These are phyloP conservation scores for Aschersonia sp. DNA, from an alignment of 2,329 filamentous ascomycete genomes.

Conservation along the genomic window DNA sequence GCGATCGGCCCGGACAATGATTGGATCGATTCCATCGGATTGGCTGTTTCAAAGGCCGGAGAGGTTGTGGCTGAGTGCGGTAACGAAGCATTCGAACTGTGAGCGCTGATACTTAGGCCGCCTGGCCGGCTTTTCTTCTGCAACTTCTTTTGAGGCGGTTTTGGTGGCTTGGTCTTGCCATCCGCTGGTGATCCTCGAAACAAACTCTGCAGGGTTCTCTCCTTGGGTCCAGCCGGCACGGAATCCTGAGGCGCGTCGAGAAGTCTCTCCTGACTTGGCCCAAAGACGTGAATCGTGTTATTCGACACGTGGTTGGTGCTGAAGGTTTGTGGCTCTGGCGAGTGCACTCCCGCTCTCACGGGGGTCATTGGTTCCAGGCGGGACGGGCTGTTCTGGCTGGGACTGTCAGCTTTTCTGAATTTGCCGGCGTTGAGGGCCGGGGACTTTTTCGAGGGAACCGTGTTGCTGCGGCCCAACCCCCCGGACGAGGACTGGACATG, in stretches of 20 bases:
- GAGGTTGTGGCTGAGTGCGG: slow-evolving; percentile 28
- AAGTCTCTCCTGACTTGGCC: slow-evolving; percentile 34
- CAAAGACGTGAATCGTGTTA: slow-evolving; percentile 16
- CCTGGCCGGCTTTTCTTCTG: slow-evolving; percentile 72
- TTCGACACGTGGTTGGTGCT: slow-evolving; percentile 15
- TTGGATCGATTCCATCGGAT: slow-evolving; percentile 27
- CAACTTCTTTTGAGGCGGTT: slow-evolving; percentile 44
- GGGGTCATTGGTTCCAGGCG: slow-evolving; percentile 24
- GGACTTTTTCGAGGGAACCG: slow-evolving; percentile 80
- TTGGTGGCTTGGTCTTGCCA: slow-evolving; percentile 58
- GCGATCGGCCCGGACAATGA: slow-evolving; percentile 2
- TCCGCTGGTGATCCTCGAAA: slow-evolving; percentile 54
- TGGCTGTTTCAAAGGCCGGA: slow-evolving; percentile 27
- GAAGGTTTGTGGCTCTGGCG: slow-evolving; percentile 5
- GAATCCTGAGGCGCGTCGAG: slow-evolving; percentile 25
- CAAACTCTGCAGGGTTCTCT: slow-evolving; percentile 53
- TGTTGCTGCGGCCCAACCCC: slow-evolving; percentile 60
- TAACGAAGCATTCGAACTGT: slow-evolving; percentile 75
- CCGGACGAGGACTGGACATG: slow-evolving; percentile 39
- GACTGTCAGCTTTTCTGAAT: slow-evolving; percentile 33
- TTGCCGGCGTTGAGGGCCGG: slow-evolving; percentile 53
- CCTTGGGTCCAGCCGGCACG: slow-evolving; percentile 46
- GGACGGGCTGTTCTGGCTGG: slow-evolving; percentile 16
- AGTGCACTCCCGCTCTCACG: slow-evolving; percentile 12
- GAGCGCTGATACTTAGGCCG: slow-evolving; percentile 71